A percentile compares a stretch with the other conserved stretches of the same genome.
phyloP scores from a whole-genome alignment of 257 asterid species.

The Anisodus tanguticus region DNA sequence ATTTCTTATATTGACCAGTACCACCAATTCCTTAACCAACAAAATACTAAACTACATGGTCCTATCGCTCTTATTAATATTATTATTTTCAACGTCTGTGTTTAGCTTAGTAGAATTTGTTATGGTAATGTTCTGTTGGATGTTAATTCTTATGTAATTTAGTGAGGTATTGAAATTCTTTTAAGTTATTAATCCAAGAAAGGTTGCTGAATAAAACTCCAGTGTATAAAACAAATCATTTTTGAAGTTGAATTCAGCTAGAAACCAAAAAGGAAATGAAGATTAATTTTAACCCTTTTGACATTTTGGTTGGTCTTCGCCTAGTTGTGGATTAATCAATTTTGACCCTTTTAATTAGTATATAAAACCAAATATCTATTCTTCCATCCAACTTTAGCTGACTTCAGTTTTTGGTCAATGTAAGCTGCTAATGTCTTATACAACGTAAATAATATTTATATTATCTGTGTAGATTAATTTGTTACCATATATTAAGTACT shows the following conservation, averaged over 20 bases:
- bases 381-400: background rate
- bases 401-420: background rate
- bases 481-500: background rate
- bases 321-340: background rate
- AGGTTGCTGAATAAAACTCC: background rate
- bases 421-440: background rate
- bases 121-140: background rate
- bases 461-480: background rate
- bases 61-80: background rate
- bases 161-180: slow-evolving; percentile 4
- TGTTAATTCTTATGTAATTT: slow-evolving; percentile 20
- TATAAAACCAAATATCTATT: background rate
- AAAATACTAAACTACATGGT: background rate
- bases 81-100: background rate
- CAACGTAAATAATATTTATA: background rate
- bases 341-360: background rate
- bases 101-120: background rate
- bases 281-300: background rate
- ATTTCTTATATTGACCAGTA: background rate
- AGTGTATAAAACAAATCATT: background rate
- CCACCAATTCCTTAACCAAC: slow-evolving; percentile 4
- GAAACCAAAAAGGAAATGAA: background rate
- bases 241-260: background rate
- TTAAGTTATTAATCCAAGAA: background rate
- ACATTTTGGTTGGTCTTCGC: background rate